These are phyloP conservation scores for Quercus glauca DNA, from an alignment of 306 rosid genomes.

Conservation along the genomic window DNA sequence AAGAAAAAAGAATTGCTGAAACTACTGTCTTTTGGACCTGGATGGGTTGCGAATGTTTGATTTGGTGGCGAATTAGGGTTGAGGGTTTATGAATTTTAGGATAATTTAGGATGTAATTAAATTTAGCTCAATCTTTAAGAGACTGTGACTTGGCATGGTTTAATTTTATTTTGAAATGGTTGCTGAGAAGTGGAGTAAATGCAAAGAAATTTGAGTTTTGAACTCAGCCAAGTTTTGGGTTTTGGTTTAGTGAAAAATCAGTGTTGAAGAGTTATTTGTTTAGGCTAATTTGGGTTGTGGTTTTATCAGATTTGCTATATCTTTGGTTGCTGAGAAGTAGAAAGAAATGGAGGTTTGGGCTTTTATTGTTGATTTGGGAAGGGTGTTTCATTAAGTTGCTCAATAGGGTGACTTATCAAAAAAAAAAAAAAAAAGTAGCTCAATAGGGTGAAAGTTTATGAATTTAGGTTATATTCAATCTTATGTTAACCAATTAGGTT, in stretches of 20 bases:
- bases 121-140: no score
- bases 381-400: not conserved
- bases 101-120: no score
- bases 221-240: not conserved
- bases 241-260: no score
- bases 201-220: not conserved
- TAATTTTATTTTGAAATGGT: no score
- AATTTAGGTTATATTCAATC: no score
- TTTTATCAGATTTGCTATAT: not conserved
- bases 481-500: slow-evolving; percentile 1
- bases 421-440: not conserved
- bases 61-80: no score
- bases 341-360: not conserved
- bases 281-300: not conserved
- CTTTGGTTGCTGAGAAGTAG: not conserved
- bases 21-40: no score
- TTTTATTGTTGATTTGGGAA: not conserved
- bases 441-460: not conserved
- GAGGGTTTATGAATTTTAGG: no score
- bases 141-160: no score
- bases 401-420: not conserved
- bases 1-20: no score
- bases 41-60: no score
- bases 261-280: not conserved
- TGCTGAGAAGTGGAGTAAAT: no score